Conservation (phyloP, 805 yeast genomes). For the Ogataea trehaloabstinens region DNA sequence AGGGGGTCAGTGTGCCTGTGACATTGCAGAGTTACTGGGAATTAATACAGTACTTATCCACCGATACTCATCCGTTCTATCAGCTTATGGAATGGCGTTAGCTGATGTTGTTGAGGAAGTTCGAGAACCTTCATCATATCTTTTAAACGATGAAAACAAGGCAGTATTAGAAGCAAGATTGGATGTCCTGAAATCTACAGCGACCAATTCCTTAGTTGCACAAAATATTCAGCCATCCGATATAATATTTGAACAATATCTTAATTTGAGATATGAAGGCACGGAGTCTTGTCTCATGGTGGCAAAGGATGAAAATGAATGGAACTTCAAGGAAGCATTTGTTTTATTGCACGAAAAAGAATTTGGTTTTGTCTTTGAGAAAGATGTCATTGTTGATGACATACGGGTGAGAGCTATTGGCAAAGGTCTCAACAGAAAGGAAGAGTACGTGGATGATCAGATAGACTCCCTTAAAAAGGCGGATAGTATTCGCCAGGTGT, state of each 20-base stretch:
- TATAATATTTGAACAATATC: slow-evolving; percentile 18
- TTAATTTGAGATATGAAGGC: slow-evolving; percentile 77
- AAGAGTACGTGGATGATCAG: slow-evolving; percentile 2
- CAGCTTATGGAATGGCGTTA: slow-evolving; percentile 54
- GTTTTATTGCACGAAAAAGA: slow-evolving; percentile 57
- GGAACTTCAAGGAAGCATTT: slow-evolving; percentile 47
- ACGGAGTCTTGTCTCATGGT: slow-evolving; percentile 78
- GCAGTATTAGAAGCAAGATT: slow-evolving; percentile 43
- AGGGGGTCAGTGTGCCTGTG: slow-evolving; percentile 85
- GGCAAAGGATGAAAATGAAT: slow-evolving; percentile 29
- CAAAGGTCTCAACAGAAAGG: slow-evolving; percentile 49
- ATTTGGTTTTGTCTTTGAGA: slow-evolving; percentile 63
- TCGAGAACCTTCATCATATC: slow-evolving; percentile 63
- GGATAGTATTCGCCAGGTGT: slow-evolving; percentile 67
- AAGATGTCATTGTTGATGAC: slow-evolving; percentile 62
- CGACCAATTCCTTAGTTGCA: slow-evolving; percentile 35
- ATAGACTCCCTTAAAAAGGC: slow-evolving; percentile 13
- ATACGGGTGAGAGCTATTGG: slow-evolving; percentile 63
- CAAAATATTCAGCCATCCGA: slow-evolving; percentile 47
- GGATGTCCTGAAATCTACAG: slow-evolving; percentile 38
- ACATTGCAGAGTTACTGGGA: slow-evolving; percentile 69
- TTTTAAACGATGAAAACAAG: slow-evolving; percentile 32
- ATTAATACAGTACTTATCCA: slow-evolving; percentile 68
- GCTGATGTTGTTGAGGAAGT: slow-evolving; percentile 79
- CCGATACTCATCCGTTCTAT: slow-evolving; percentile 74